phyloP scores from a whole-genome alignment of 202 grass and related monocot species.

The Bolboschoenoplectus hybrid region DNA sequence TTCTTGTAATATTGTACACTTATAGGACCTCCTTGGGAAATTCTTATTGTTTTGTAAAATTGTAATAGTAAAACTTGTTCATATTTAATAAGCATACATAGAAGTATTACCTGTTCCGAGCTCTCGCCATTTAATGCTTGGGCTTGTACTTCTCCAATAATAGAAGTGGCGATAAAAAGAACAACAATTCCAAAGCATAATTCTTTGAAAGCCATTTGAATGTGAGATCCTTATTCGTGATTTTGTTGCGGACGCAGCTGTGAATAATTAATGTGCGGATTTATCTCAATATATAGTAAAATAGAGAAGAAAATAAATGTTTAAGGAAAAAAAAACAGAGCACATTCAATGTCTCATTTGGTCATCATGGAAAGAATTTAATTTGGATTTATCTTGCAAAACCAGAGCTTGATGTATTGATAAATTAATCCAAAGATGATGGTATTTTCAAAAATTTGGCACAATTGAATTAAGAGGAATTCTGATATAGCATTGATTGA shows the following conservation, averaged over 20 bases:
- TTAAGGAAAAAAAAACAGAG: not conserved
- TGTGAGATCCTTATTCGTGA: not conserved
- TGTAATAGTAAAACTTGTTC: not conserved
- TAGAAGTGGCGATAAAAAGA: constrained; percentile 7
- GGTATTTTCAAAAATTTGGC: not conserved
- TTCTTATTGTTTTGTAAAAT: not conserved
- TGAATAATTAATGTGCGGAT: not conserved
- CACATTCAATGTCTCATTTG: not conserved
- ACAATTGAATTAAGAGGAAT: not conserved
- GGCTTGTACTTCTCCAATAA: constrained; percentile 15
- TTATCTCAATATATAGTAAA: not conserved
- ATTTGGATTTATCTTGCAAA: not conserved
- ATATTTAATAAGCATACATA: not conserved
- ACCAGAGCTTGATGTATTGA: not conserved
- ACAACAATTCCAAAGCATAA: not conserved
- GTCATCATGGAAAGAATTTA: not conserved
- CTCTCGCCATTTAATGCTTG: not conserved
- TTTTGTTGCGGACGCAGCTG: not conserved
- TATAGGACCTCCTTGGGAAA: not conserved
- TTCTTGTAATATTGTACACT: too few relatives aligned
- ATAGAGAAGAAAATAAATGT: not conserved
- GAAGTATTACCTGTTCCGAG: not conserved
- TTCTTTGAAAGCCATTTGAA: constrained; percentile 4
- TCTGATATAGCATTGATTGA: not conserved
- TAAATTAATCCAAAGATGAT: not conserved